These are phyloP conservation scores for Candida sp. DNA, from an alignment of 1,139 yeast species.

Conservation along the genomic window DNA sequence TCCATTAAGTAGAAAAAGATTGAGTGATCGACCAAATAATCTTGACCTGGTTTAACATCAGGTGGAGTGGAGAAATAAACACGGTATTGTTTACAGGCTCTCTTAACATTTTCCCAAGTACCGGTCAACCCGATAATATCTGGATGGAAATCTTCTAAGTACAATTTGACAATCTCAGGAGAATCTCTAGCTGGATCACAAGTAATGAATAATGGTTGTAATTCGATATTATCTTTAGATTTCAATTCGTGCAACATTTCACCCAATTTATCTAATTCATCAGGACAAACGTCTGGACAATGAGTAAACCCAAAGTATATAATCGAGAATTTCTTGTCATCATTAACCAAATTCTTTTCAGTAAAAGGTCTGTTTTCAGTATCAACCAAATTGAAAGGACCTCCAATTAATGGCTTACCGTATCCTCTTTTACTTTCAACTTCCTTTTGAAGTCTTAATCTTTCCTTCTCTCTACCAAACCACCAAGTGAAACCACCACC, in stretches of 20 bases:
- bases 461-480: conserved; percentile 70
- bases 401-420: conserved; percentile 94
- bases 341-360: conserved; percentile 67
- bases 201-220: conserved; percentile 88
- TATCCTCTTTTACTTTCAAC: conserved; percentile 83
- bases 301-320: conserved; percentile 94
- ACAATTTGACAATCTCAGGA: conserved; percentile 76
- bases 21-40: conserved; percentile 94
- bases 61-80: conserved; percentile 97
- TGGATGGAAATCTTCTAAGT: conserved; percentile 84
- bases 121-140: conserved; percentile 91
- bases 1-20: conserved; percentile 96
- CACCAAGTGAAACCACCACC: conserved; percentile 72
- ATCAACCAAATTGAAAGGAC: conserved; percentile 74
- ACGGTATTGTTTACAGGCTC: conserved; percentile 80
- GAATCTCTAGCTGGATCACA: conserved; percentile 96
- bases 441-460: conserved; percentile 68
- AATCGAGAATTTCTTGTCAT: conserved; percentile 59
- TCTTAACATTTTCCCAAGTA: conserved; percentile 76
- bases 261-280: conserved; percentile 89
- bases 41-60: conserved; percentile 90
- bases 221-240: conserved; percentile 47
- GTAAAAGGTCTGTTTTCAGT: conserved; percentile 72
- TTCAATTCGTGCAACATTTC: conserved; percentile 68
- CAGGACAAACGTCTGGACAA: conserved; percentile 99